A percentile compares a stretch with the other conserved stretches of the same genome.
Conservation (phyloP, 352 stramenopile species). For the Aphanomyces stellatus region DNA sequence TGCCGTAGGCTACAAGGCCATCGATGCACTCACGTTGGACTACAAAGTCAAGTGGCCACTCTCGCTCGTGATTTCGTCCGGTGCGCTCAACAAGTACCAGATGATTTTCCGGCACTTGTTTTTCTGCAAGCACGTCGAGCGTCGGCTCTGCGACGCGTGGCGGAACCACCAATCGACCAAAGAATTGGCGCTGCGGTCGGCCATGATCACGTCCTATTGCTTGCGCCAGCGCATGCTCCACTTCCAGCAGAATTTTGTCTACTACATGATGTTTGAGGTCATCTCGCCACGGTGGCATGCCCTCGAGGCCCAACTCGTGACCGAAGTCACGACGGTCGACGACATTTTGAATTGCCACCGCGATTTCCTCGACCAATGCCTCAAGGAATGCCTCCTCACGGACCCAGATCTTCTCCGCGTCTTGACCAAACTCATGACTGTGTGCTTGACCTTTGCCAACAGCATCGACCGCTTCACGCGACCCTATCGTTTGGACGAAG, state of each 20-base stretch:
- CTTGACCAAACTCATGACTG: constrained; percentile 95
- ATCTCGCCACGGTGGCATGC: constrained; percentile 90
- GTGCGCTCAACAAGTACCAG: constrained; percentile 95
- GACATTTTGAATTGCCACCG: constrained; percentile 92
- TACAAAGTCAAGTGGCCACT: constrained; percentile 96
- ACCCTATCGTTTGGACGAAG: constrained; percentile 76
- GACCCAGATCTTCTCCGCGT: constrained; percentile 91
- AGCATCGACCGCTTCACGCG: constrained; percentile 89
- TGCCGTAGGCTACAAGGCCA: constrained; percentile 72
- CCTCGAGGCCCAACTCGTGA: constrained; percentile 76
- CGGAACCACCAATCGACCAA: constrained; percentile 92
- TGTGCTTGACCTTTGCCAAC: constrained; percentile 92
- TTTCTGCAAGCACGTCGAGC: constrained; percentile 98
- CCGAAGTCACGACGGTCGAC: constrained; percentile 81
- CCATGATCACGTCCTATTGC: constrained; percentile 89
- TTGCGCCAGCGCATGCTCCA: constrained; percentile 98
- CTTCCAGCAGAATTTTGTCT: constrained; percentile 98
- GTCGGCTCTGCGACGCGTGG: constrained; percentile 93
- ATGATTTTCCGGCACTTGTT: constrained; percentile 99
- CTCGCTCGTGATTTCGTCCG: constrained; percentile 94
- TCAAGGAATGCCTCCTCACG: constrained; percentile 97
- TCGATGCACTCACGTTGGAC: constrained; percentile 95
- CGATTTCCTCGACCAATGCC: constrained; percentile 92
- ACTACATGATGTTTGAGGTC: constrained; percentile 98
- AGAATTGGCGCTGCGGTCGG: constrained; percentile 78